Evolutionary conservation across 106 monocot species (phyloP).

Genomic region (Dioscorea dumetorum): DNA sequence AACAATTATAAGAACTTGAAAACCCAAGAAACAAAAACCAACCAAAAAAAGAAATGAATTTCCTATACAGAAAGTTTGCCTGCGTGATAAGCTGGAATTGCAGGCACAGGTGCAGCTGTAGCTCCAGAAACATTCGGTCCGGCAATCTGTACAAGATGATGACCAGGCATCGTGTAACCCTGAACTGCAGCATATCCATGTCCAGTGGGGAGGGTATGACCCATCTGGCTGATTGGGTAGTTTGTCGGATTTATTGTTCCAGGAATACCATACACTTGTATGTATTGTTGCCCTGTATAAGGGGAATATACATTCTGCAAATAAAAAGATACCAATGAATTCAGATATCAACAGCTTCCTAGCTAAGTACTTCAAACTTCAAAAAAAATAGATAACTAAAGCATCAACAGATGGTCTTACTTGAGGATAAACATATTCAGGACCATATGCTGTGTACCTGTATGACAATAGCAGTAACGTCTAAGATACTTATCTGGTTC

Average conservation of each 20-base stretch:
- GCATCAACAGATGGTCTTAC: conserved; percentile 15
- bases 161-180: conserved; percentile 43
- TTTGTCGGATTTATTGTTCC: conserved; percentile 36
- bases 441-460: conserved; percentile 57
- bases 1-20: neutral
- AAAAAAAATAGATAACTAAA: neutral
- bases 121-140: conserved; percentile 50
- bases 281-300: conserved; percentile 54
- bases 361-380: too few relatives aligned
- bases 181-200: conserved; percentile 38
- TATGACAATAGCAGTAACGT: conserved; percentile 16
- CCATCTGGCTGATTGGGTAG: conserved; percentile 49
- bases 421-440: conserved; percentile 71
- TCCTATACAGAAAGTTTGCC: conserved; percentile 22
- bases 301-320: conserved; percentile 55
- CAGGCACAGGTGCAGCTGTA: conserved; percentile 30
- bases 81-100: conserved; percentile 46
- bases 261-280: conserved; percentile 63
- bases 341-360: too few relatives aligned
- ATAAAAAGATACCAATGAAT: neutral
- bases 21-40: neutral
- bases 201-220: conserved; percentile 39
- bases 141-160: conserved; percentile 40
- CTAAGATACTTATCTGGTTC: neutral
- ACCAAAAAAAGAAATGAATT: neutral